A percentile compares a stretch with the other conserved stretches of the same genome.
phyloP scores from a whole-genome alignment of 257 asterid species.

The Solanum verrucosum region DNA sequence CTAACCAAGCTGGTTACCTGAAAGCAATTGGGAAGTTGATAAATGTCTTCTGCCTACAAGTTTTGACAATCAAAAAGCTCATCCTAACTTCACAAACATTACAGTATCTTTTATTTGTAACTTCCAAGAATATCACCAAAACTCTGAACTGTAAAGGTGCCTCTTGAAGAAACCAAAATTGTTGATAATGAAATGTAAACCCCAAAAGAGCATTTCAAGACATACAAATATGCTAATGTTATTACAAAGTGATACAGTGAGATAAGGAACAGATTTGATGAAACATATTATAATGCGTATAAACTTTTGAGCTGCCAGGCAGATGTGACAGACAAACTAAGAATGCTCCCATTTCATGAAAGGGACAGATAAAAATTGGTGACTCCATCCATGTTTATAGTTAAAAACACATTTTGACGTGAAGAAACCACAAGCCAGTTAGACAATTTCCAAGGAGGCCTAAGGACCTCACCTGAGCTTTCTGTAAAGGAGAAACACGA shows the following conservation, averaged over 20 bases:
- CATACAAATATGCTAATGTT: background rate
- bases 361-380: background rate
- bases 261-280: background rate
- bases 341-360: background rate
- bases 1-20: constrained; percentile 96
- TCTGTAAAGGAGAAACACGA: constrained; percentile 96
- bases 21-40: constrained; percentile 11
- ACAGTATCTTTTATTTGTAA: background rate
- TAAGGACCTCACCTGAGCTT: constrained; percentile 76
- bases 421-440: background rate
- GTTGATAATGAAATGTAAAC: background rate
- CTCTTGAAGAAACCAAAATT: background rate
- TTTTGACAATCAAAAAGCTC: background rate
- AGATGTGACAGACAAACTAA: background rate
- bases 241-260: background rate
- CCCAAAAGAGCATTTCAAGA: background rate
- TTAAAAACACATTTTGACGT: background rate
- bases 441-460: constrained; percentile 2
- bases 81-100: background rate
- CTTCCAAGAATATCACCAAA: background rate
- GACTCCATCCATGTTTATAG: background rate
- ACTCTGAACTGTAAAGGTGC: background rate
- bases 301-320: background rate
- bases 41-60: background rate
- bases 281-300: background rate